Evolutionary conservation across 768 basidiomycete species (phyloP).

Genomic region (Leccinum pellstonianum): DNA sequence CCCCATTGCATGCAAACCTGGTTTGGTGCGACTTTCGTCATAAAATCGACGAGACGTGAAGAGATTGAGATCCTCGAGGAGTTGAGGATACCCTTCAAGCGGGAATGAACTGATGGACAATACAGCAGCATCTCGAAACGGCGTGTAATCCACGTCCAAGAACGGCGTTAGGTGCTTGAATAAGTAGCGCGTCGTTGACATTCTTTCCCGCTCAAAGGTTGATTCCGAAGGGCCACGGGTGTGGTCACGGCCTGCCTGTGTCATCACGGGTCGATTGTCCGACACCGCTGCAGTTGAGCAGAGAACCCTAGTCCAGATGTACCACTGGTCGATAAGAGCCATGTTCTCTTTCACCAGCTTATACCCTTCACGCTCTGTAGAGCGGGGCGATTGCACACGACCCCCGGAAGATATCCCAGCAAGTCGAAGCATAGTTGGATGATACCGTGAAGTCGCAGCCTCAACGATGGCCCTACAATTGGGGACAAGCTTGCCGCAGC

Average conservation of each 20-base stretch:
- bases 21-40: conserved; percentile 58
- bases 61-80: conserved; percentile 80
- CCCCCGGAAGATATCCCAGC: conserved; percentile 67
- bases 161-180: conserved; percentile 87
- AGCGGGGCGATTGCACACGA: conserved; percentile 39
- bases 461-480: conserved; percentile 65
- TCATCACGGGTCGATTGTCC: conserved; percentile 57
- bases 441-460: conserved; percentile 67
- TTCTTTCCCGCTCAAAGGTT: conserved; percentile 77
- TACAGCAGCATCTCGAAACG: conserved; percentile 84
- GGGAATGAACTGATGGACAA: conserved; percentile 88
- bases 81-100: conserved; percentile 67
- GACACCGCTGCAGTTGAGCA: conserved; percentile 75
- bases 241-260: conserved; percentile 61
- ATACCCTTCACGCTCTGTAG: conserved; percentile 50
- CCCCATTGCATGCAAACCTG: conserved; percentile 39
- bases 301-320: conserved; percentile 80
- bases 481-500: conserved; percentile 43
- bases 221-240: conserved; percentile 67
- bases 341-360: conserved; percentile 58
- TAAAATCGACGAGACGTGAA: conserved; percentile 82
- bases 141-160: conserved; percentile 79
- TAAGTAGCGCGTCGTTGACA: conserved; percentile 77
- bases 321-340: conserved; percentile 71
- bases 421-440: conserved; percentile 67